Percentiles rank a stretch among this genome's conserved stretches.
These are phyloP conservation scores for Yamadazyma kitorensis DNA, from an alignment of 805 yeast genomes.

Conservation along the genomic window DNA sequence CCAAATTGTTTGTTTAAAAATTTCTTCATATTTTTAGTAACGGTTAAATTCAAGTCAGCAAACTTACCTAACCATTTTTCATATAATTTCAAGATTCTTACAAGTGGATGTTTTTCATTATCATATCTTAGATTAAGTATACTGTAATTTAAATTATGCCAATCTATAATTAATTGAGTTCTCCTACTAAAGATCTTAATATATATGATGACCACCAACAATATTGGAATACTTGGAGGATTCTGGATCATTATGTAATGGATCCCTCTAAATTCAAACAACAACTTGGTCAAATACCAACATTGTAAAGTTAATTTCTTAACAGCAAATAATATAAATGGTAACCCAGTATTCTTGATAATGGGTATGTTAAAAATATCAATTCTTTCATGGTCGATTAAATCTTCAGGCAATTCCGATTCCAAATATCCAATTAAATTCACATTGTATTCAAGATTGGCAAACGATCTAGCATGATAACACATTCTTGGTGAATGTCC, in stretches of 20 bases:
- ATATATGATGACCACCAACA: conserved; percentile 59
- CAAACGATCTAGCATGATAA: conserved; percentile 81
- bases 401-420: conserved; percentile 48
- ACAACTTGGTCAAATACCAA: conserved; percentile 40
- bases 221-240: conserved; percentile 88
- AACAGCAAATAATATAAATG: conserved; percentile 56
- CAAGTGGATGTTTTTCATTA: conserved; percentile 57
- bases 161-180: conserved; percentile 74
- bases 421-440: conserved; percentile 82
- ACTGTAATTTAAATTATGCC: conserved; percentile 94
- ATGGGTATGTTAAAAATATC: conserved; percentile 48
- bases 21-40: conserved; percentile 68
- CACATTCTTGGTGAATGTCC: conserved; percentile 96
- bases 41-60: conserved; percentile 76
- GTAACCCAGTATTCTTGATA: conserved; percentile 41
- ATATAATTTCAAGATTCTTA: conserved; percentile 54
- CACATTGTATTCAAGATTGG: conserved; percentile 67
- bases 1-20: conserved; percentile 58
- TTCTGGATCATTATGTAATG: conserved; percentile 76
- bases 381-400: conserved; percentile 49
- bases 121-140: conserved; percentile 67
- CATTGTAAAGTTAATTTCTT: conserved; percentile 61
- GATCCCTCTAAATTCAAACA: conserved; percentile 57
- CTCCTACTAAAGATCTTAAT: conserved; percentile 48
- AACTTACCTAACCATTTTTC: conserved; percentile 61